Evolutionary conservation across 192 early-diverging fungal species (phyloP).

Genomic region (Entomortierella beljakovae): DNA sequence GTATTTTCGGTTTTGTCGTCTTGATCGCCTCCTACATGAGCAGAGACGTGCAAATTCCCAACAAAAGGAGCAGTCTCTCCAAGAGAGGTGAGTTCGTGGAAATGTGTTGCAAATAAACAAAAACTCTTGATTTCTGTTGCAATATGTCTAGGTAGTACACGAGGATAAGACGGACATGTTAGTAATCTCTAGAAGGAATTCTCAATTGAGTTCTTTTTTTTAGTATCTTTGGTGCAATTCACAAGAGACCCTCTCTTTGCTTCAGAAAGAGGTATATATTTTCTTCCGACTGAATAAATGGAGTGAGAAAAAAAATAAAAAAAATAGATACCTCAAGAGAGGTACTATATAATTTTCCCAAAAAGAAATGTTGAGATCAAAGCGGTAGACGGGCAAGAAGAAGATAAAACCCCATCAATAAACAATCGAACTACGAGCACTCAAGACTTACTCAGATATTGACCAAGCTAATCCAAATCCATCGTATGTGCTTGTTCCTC

Average conservation of each 20-base stretch:
- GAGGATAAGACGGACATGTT: no score
- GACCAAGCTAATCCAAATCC: slow-evolving; percentile 99
- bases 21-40: slow-evolving; percentile 57
- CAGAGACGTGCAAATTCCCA: slow-evolving; percentile 91
- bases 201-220: no score
- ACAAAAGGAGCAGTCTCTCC: slow-evolving; percentile 77
- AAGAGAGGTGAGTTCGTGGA: slow-evolving; percentile 95
- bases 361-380: no score
- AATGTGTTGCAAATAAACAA: slow-evolving; percentile 96
- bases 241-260: no score
- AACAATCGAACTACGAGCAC: neutral
- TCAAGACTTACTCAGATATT: slow-evolving; percentile 84
- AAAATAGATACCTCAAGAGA: no score
- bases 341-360: no score
- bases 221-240: no score
- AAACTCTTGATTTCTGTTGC: slow-evolving; percentile 75
- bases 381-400: no score
- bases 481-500: slow-evolving; percentile 98
- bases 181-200: no score
- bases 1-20: slow-evolving; percentile 6
- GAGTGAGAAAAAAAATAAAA: no score
- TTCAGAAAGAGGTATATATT: no score
- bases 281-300: no score
- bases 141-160: slow-evolving; percentile 68
- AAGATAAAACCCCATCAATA: neutral